Evolutionary conservation across 1,139 yeast species (phyloP), one percentile per base, ranked within the genome.

Genomic region (Pichia sp.): DNA sequence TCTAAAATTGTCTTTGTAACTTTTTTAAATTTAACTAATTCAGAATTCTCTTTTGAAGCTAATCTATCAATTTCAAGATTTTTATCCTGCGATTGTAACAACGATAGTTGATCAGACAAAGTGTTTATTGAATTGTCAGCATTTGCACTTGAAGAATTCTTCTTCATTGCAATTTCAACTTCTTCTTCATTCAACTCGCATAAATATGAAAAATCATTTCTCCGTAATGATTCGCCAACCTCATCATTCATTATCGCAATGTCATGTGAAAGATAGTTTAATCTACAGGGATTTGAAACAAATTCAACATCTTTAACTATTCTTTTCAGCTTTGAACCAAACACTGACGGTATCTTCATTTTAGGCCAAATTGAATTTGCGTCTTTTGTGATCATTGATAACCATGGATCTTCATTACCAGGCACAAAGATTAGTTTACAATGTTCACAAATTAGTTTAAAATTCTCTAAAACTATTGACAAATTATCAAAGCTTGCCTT

Each of bases 331-430:
- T 95, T 70, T 51, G 73, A 79, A 6, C 85, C 78, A 61, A 92
- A 89, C 1, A 84, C 67, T 25, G 71, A 69, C 0, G 97, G 96
- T 4, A 92, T 73, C 0, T 80, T 72, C 32, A 72, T 70, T 58
- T 83, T 84, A 0, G 98, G 98, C 71, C 87, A 77, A 29, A 75
- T 61, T 12, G 76, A 66, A 39, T 84, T 71, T 0, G 88, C 74
- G 3, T 94, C 94, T 40, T 83, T 71, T 0, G 86, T 76, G 45
- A 76, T 77, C 42, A 83, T 73, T 0, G 94, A 80, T 42, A 82
- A 82, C 97, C 97, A 92, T 0, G 97, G 97, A 64, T 92, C 98
- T 57, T 87, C 85, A 40, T 80, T 79, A 0, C 98, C 97, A 0
- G 97, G 97, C 1, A 90, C 71, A 52, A 92, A 76, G 3, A 61